A percentile compares a stretch with the other conserved stretches of the same genome.
phyloP scores from a whole-genome alignment of 2,329 filamentous ascomycete genomes.

The Metarhizium robertsii region DNA sequence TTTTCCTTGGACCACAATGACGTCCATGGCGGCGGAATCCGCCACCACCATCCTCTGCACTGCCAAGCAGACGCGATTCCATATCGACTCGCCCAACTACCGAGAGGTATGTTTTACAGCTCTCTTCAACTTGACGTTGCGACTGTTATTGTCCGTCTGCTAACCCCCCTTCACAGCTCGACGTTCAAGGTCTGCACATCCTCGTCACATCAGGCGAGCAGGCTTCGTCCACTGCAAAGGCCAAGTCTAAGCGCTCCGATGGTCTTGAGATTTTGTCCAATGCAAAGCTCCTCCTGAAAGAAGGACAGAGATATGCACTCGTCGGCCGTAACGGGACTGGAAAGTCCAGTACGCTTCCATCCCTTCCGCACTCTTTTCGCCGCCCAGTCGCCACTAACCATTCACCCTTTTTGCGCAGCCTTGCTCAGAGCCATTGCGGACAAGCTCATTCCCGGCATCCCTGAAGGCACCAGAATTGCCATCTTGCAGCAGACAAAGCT shows the following conservation, averaged over 20 bases:
- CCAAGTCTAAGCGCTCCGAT: conserved; percentile 35
- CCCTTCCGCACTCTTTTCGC: neutral
- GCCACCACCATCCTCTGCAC: conserved; percentile 49
- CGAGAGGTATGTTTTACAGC: conserved; percentile 37
- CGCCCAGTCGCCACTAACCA: neutral
- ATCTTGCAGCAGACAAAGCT: conserved; percentile 58
- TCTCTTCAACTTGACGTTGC: neutral
- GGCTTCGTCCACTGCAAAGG: conserved; percentile 32
- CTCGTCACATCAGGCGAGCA: conserved; percentile 43
- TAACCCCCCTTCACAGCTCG: conserved; percentile 36
- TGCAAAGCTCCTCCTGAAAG: conserved; percentile 62
- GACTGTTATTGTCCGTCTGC: neutral
- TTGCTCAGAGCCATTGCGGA: conserved; percentile 67
- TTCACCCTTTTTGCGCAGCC: conserved; percentile 30
- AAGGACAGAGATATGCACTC: conserved; percentile 66
- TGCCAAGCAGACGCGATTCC: conserved; percentile 59
- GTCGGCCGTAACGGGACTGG: conserved; percentile 75
- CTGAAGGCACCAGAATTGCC: conserved; percentile 53
- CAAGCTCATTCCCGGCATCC: conserved; percentile 69
- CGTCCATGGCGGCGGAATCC: conserved; percentile 39
- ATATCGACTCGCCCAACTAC: conserved; percentile 45
- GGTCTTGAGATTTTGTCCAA: conserved; percentile 61
- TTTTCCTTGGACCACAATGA: conserved; percentile 22
- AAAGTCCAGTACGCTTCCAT: conserved; percentile 56
- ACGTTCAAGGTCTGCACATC: conserved; percentile 66